Base-by-base conservation (phyloP, 2,329 filamentous ascomycete species). In the Nigrospora oryzae region DNA sequence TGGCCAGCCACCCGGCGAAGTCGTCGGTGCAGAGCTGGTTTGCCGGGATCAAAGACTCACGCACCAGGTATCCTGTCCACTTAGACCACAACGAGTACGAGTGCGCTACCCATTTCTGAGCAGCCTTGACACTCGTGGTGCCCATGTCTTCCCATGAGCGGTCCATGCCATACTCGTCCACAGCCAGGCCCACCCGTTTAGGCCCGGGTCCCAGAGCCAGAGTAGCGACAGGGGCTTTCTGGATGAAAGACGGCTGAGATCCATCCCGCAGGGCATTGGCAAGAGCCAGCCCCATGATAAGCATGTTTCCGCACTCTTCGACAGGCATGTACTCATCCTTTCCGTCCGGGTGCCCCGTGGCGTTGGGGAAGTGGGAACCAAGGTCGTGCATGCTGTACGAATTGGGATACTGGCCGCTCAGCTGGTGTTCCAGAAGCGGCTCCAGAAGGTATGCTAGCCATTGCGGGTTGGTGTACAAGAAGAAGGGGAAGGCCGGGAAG, bases 401-500 rank as follows among this genome's bases (percentile, higher is more conserved):
- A 57, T 91, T 91, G 8, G 88, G 88, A 58, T 93, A 94, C 59
- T 90, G 84, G 1, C 86, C 86, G 57, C 84, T 89, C 19, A 86
- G 66, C 70, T 86, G 86, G 61, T 93, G 85, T 63, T 93, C 87
- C 43, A 93, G 74, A 19, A 91, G 69, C 6, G 87, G 87, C 60
- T 91, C 86, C 5, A 93, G 69, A 3, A 91, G 70, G 56, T 90
- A 90, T 1, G 81, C 84, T 46, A 90, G 68, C 86, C 86, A 91
- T 47, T 79, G 73, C 3, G 87, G 87, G 53, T 90, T 89, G 15
- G 86, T 89, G 59, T 91, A 93, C 16, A 91, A 62, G 69, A 91
- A 91, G 71, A 91, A 93, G 0, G 88, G 86, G 63, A 89, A 90
- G 0, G 86, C 77, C 0, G 87, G 88, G 68, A 89, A 93, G 54